Evolutionary conservation across 2,329 filamentous ascomycete genomes (phyloP).

Genomic region (Sarocladium oryzae): DNA sequence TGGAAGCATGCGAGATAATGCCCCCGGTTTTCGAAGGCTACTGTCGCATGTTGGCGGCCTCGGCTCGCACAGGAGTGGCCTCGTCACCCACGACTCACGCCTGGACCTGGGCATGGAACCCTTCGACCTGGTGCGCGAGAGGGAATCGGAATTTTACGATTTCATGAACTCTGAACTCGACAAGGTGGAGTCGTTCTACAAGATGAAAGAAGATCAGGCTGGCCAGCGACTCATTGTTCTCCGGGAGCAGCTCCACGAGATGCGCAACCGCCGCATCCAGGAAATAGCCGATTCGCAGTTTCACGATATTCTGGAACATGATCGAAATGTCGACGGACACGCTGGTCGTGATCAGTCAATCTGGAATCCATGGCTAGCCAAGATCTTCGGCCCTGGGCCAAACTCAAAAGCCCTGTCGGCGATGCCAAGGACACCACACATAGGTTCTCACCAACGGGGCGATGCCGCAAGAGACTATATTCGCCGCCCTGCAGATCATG

Average conservation of each 20-base stretch:
- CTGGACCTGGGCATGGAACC: constrained; percentile 28
- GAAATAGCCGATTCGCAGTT: constrained; percentile 46
- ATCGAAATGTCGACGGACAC: constrained; percentile 13
- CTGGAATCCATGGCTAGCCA: constrained; percentile 48
- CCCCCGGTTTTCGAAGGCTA: constrained; percentile 23
- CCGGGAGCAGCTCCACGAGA: constrained; percentile 82
- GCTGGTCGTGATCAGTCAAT: not conserved
- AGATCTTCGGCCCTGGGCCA: constrained; percentile 49
- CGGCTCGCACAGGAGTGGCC: constrained; percentile 11
- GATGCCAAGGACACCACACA: constrained; percentile 46
- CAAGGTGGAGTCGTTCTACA: constrained; percentile 93
- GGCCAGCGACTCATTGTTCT: constrained; percentile 63
- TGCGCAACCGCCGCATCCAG: constrained; percentile 75
- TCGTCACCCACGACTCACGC: not conserved
- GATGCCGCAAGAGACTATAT: constrained; percentile 43
- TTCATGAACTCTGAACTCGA: constrained; percentile 79
- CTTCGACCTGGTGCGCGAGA: constrained; percentile 59
- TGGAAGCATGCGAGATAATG: not conserved
- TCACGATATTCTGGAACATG: constrained; percentile 13
- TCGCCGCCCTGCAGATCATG: constrained; percentile 37
- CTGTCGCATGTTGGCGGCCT: constrained; percentile 24
- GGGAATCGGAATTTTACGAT: constrained; percentile 77
- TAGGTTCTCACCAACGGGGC: constrained; percentile 21
- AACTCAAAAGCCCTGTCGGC: constrained; percentile 54
- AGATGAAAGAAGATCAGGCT: constrained; percentile 79